These are phyloP conservation scores for Lentinula lateritia DNA, from an alignment of 768 basidiomycete species.

Conservation along the genomic window DNA sequence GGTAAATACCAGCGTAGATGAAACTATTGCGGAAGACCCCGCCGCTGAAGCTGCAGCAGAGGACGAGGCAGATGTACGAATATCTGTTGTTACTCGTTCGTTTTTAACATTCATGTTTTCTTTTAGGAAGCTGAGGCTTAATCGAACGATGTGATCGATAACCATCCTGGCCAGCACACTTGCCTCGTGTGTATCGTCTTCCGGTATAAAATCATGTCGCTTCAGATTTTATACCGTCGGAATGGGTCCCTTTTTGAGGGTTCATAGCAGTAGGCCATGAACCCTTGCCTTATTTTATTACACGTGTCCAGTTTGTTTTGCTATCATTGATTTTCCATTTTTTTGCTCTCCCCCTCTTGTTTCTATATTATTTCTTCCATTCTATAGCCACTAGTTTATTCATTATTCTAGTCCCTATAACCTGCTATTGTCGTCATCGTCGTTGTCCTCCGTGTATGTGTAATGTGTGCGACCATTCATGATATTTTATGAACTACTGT, in stretches of 20 bases:
- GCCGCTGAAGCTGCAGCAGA: conserved; percentile 22
- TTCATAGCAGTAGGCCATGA: neutral
- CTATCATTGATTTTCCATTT: neutral
- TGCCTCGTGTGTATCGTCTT: neutral
- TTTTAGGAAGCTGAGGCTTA: neutral
- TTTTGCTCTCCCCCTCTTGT: neutral
- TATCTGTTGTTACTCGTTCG: neutral
- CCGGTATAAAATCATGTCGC: neutral
- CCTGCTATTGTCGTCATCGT: neutral
- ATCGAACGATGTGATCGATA: neutral
- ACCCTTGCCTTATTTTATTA: conserved; percentile 4
- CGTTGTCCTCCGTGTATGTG: neutral
- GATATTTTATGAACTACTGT: neutral
- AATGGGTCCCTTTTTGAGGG: neutral
- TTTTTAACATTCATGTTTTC: neutral
- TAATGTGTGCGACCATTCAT: conserved; percentile 3
- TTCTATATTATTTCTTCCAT: neutral
- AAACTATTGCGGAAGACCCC: conserved; percentile 39
- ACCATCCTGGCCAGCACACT: neutral
- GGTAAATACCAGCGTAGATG: conserved; percentile 19
- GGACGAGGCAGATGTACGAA: conserved; percentile 1
- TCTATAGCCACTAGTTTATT: neutral
- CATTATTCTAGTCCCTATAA: neutral
- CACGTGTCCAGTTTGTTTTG: conserved; percentile 2
- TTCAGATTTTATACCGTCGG: neutral